These are phyloP conservation scores for Fallopia convolvulus DNA, from an alignment of 148 eudicot species.

Conservation along the genomic window DNA sequence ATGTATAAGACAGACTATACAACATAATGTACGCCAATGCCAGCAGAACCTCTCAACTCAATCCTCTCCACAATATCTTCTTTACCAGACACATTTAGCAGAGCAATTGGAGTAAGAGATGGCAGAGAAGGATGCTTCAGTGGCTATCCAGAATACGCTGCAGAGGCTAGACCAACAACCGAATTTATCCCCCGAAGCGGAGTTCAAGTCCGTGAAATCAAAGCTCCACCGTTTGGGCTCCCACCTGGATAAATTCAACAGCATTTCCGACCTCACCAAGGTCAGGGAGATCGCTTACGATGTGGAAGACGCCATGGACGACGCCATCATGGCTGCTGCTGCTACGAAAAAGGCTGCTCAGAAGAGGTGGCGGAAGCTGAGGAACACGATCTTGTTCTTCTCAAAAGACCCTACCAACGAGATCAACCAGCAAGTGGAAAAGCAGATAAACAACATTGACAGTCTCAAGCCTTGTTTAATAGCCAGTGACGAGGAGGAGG, in stretches of 20 bases:
- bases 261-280: neutral
- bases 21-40: neutral
- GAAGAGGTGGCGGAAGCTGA: slow-evolving; percentile 11
- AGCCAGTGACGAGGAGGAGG: neutral
- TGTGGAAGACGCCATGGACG: slow-evolving; percentile 15
- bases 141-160: slow-evolving; percentile 19
- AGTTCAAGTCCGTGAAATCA: slow-evolving; percentile 14
- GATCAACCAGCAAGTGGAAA: neutral
- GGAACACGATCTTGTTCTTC: slow-evolving; percentile 6
- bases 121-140: slow-evolving; percentile 21
- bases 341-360: neutral
- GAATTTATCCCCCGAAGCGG: neutral
- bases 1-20: too few relatives aligned
- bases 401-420: neutral
- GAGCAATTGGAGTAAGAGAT: slow-evolving; percentile 2
- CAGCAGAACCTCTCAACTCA: neutral
- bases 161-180: slow-evolving; percentile 20
- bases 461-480: neutral
- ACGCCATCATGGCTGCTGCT: slow-evolving; percentile 6
- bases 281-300: slow-evolving; percentile 18
- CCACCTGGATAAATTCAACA: slow-evolving; percentile 6
- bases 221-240: slow-evolving; percentile 1
- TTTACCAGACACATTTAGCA: neutral
- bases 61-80: neutral
- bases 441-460: slow-evolving; percentile 2